phyloP scores from a whole-genome alignment of 2,329 filamentous ascomycete genomes.

The Hypoxylon rubiginosum region DNA sequence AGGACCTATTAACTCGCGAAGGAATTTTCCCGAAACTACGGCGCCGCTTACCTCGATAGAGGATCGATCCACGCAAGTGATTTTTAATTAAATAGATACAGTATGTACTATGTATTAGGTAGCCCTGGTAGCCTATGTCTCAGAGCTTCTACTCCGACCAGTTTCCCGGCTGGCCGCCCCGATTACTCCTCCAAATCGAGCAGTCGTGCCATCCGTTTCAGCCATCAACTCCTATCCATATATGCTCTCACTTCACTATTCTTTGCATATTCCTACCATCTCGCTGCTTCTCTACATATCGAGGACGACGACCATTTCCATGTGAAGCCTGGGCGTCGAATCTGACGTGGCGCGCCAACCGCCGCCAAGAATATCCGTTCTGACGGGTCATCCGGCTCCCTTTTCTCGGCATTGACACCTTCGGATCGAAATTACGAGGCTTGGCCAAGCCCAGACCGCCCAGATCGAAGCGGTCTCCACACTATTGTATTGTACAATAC shows the following conservation, averaged over 20 bases:
- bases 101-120: too few relatives aligned
- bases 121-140: constrained; percentile 7
- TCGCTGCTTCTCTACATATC: constrained; percentile 2
- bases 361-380: constrained; percentile 33
- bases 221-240: neutral
- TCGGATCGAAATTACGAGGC: constrained; percentile 37
- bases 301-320: constrained; percentile 9
- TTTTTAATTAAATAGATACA: too few relatives aligned
- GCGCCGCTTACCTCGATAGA: neutral
- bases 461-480: constrained; percentile 24
- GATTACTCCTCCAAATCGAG: constrained; percentile 8
- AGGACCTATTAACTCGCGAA: constrained; percentile 16
- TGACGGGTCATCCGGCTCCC: constrained; percentile 27
- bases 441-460: constrained; percentile 20
- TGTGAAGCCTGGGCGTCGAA: constrained; percentile 17
- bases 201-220: constrained; percentile 9
- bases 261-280: constrained; percentile 18
- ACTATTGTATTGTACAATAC: neutral
- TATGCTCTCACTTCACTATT: constrained; percentile 14
- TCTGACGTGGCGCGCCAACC: constrained; percentile 26
- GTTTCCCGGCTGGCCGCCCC: constrained; percentile 4
- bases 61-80: constrained; percentile 9
- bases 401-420: constrained; percentile 26
- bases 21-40: constrained; percentile 15
- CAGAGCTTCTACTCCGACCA: neutral